Evolutionary conservation across 2,329 filamentous ascomycete genomes (phyloP).

Genomic region (Hymenoscyphus scutula): DNA sequence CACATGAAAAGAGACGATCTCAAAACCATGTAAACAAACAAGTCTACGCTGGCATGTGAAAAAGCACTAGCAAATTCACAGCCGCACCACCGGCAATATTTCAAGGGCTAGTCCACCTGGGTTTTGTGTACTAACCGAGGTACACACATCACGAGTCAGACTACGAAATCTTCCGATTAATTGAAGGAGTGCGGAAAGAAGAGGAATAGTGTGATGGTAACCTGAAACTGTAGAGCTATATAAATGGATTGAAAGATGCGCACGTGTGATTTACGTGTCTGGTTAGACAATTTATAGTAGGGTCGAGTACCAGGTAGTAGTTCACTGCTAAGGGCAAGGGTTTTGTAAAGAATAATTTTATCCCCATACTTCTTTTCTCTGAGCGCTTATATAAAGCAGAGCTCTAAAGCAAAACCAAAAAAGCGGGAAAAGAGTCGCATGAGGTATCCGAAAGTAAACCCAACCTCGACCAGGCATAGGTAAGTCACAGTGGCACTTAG

Average conservation of each 20-base stretch:
- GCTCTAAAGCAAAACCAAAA: background rate
- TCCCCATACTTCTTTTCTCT: background rate
- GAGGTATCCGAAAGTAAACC: slow-evolving; percentile 8
- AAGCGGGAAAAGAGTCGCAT: background rate
- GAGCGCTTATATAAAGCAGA: background rate
- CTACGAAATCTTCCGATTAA: background rate
- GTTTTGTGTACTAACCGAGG: slow-evolving; percentile 2
- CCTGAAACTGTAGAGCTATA: background rate
- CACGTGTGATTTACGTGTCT: background rate
- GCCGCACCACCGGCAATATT: background rate
- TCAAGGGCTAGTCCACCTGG: slow-evolving; percentile 1
- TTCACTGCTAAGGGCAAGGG: background rate
- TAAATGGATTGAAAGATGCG: no score
- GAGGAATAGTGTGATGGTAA: background rate
- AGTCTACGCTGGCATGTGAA: slow-evolving; percentile 10
- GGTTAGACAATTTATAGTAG: background rate
- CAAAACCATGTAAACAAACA: background rate
- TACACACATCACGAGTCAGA: slow-evolving; percentile 7
- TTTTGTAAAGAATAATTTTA: background rate
- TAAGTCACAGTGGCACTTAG: no score
- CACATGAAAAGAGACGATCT: background rate
- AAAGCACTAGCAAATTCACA: background rate
- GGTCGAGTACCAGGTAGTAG: background rate
- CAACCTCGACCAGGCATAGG: no score
- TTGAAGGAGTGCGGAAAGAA: background rate